Evolutionary conservation across 1,284 basidiomycete species (phyloP).

Genomic region (Austropuccinia psidii): DNA sequence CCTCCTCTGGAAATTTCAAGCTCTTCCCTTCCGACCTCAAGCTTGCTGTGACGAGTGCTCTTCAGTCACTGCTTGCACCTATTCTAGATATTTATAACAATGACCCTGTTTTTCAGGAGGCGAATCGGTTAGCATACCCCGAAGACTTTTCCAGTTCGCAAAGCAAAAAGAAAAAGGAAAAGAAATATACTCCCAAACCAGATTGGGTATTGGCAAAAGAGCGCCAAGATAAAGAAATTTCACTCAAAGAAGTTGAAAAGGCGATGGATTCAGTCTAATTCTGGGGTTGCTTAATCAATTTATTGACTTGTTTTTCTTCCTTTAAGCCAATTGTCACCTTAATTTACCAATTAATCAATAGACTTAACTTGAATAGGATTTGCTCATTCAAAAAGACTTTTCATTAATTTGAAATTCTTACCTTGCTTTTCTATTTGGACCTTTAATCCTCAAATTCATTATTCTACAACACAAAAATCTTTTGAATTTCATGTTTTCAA

Average conservation of each 20-base stretch:
- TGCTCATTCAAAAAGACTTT: no score
- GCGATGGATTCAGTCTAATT: no score
- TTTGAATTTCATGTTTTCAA: no score
- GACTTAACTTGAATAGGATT: no score
- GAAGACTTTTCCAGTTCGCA: conserved; percentile 50
- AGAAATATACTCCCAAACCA: conserved; percentile 44
- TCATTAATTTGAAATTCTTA: no score
- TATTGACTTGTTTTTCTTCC: no score
- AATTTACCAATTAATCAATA: no score
- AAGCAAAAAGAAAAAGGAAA: conserved; percentile 54
- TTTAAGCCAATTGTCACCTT: no score
- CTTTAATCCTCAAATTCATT: no score
- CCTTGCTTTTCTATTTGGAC: no score
- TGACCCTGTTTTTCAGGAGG: conserved; percentile 70
- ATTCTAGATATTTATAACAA: conserved; percentile 68
- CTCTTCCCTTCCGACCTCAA: conserved; percentile 91
- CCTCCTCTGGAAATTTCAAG: conserved; percentile 42
- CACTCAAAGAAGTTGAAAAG: conserved; percentile 7
- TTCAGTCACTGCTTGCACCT: conserved; percentile 70
- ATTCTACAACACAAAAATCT: no score
- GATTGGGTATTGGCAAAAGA: conserved; percentile 36
- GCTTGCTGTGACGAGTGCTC: conserved; percentile 64
- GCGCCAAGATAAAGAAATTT: conserved; percentile 18
- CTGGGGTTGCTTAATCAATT: no score
- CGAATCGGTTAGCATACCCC: conserved; percentile 77